Conservation (phyloP, 768 basidiomycete species). For the Termitomyces sp. region DNA sequence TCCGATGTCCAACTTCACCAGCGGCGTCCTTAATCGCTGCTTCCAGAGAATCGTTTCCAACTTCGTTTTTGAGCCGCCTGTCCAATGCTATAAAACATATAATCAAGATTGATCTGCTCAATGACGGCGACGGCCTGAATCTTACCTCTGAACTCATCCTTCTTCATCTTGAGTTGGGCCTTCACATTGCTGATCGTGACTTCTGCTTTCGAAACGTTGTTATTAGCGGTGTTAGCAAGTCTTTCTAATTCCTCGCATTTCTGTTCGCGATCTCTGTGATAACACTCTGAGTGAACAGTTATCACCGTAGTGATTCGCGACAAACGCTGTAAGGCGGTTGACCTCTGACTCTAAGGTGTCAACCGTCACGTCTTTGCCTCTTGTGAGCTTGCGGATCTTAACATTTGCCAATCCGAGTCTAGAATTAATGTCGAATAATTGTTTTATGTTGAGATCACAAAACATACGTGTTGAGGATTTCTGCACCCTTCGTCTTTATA, state of each 20-base stretch:
- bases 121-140: background rate
- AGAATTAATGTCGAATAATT: background rate
- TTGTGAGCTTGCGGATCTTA: conserved; percentile 57
- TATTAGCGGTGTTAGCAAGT: conserved; percentile 45
- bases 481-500: conserved; percentile 56
- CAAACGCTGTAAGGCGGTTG: conserved; percentile 55
- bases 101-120: background rate
- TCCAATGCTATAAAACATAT: conserved; percentile 41
- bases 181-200: conserved; percentile 57
- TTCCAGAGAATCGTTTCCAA: conserved; percentile 34
- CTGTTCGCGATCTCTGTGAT: conserved; percentile 61
- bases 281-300: background rate
- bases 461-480: conserved; percentile 67
- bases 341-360: conserved; percentile 76
- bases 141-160: conserved; percentile 60
- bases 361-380: conserved; percentile 54
- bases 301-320: conserved; percentile 7
- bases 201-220: conserved; percentile 61
- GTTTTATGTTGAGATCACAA: background rate
- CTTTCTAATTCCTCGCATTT: conserved; percentile 49
- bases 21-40: conserved; percentile 45
- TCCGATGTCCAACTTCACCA: conserved; percentile 38
- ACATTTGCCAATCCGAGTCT: conserved; percentile 63
- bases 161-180: conserved; percentile 57
- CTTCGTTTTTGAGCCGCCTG: conserved; percentile 33